Base-by-base conservation (phyloP, 2,329 filamentous ascomycete genomes). In the Ophiostoma piceae region DNA sequence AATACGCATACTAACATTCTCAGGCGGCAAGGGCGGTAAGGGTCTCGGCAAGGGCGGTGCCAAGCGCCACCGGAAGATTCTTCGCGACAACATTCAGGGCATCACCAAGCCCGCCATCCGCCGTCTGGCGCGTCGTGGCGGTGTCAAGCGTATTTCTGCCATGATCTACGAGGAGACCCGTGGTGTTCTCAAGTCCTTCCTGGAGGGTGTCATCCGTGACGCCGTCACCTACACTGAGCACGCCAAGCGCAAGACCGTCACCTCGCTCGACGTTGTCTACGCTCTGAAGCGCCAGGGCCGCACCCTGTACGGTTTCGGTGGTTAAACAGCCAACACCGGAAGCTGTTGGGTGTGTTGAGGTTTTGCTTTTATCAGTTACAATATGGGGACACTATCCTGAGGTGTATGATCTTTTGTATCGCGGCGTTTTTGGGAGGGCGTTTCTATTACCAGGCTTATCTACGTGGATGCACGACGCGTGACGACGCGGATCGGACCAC, bases 61-160 rank as follows among this genome's bases (percentile, higher is more conserved):
- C 84, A 98, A 97, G 91, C 94, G 94, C 84, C 94, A 97, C 86
- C 90, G 94, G 79, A 97, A 97, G 92, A 97, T 97, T 87, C 88
- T 97, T 83, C 92, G 94, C 84, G 94, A 97, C 91, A 97, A 97
- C 91, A 97, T 97, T 81, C 94, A 97, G 86, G 94, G 94, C 85
- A 97, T 97, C 81, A 97, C 94, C 79, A 97, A 97, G 91, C 94
- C 94, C 78, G 94, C 94, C 78, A 97, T 97, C 84, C 91, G 94
- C 79, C 94, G 94, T 96, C 93, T 97, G 82, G 94, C 94, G 75
- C 94, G 94, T 85, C 93, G 94, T 95, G 94, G 94, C 84, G 94
- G 94, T 94, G 94, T 97, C 88, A 97, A 97, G 92, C 94, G 94
- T 96, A 97, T 97, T 79, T 97, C 93, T 79, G 94, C 94, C 81